These are phyloP conservation scores for Plectosphaerella cucumerina DNA, from an alignment of 2,329 filamentous ascomycete species.

Conservation along the genomic window DNA sequence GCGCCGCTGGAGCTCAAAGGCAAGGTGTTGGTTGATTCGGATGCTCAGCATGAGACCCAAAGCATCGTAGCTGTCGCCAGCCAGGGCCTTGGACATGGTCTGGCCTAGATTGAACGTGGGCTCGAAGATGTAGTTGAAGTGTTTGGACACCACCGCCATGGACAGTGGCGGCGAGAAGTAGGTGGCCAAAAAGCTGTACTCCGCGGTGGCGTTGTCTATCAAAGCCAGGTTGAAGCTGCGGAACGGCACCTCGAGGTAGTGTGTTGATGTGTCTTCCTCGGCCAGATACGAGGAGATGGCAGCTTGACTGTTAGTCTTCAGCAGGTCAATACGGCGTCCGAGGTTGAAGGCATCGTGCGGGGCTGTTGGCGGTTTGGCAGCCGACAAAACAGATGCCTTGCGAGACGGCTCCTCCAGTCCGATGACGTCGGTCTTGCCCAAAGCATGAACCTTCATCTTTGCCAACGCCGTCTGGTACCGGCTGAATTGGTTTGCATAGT, in stretches of 20 bases:
- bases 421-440: slow-evolving; percentile 81
- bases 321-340: slow-evolving; percentile 77
- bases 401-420: slow-evolving; percentile 71
- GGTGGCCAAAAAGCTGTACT: slow-evolving; percentile 88
- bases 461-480: slow-evolving; percentile 81
- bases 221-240: slow-evolving; percentile 92
- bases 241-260: slow-evolving; percentile 88
- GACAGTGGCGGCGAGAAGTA: slow-evolving; percentile 81
- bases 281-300: slow-evolving; percentile 85
- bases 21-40: slow-evolving; percentile 86
- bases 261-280: slow-evolving; percentile 80
- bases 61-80: slow-evolving; percentile 75
- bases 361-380: slow-evolving; percentile 45
- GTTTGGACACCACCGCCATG: slow-evolving; percentile 72
- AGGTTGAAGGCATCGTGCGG: slow-evolving; percentile 86
- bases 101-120: slow-evolving; percentile 85
- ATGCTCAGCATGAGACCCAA: slow-evolving; percentile 89
- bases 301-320: slow-evolving; percentile 67
- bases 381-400: slow-evolving; percentile 55
- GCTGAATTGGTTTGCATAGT: slow-evolving; percentile 87
- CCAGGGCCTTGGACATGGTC: slow-evolving; percentile 68
- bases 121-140: slow-evolving; percentile 85
- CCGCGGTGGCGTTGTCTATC: slow-evolving; percentile 88
- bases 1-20: slow-evolving; percentile 88
- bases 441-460: slow-evolving; percentile 75